Evolutionary conservation across 305 asterid species (phyloP).

Genomic region (Coffea humblotiana): DNA sequence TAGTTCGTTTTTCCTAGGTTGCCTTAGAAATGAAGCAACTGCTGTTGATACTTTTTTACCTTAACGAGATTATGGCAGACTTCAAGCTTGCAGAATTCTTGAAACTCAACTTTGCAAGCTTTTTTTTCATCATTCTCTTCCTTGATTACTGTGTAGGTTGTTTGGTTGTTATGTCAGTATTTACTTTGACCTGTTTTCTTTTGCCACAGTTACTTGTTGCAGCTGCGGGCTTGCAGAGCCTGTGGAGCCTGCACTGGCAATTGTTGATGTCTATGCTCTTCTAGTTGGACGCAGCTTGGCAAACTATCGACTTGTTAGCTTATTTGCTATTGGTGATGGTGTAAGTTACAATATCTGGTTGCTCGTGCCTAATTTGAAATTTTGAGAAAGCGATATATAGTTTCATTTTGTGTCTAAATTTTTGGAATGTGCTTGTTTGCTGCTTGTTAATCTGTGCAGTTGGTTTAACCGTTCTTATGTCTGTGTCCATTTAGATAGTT

Average conservation of each 20-base stretch:
- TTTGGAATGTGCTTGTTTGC: neutral
- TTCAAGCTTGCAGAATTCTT: neutral
- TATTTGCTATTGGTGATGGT: constrained; percentile 97
- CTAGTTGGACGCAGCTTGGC: constrained; percentile 88
- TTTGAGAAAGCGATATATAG: neutral
- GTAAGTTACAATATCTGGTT: constrained; percentile 48
- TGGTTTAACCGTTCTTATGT: neutral
- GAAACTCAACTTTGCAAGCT: neutral
- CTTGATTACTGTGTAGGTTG: neutral
- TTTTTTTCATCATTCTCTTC: neutral
- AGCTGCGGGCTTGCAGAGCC: constrained; percentile 88
- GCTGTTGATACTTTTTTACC: neutral
- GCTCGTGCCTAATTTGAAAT: constrained; percentile 1
- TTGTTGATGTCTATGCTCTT: constrained; percentile 81
- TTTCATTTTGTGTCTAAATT: neutral
- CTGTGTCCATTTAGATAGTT: neutral
- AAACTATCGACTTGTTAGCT: constrained; percentile 60
- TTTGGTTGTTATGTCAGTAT: constrained; percentile 7
- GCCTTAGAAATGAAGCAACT: neutral
- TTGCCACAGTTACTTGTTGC: constrained; percentile 83
- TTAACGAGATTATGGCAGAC: neutral
- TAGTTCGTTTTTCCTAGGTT: neutral
- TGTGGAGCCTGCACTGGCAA: constrained; percentile 83
- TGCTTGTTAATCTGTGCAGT: neutral
- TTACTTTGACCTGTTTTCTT: constrained; percentile 1